Conservation (phyloP, 2,329 filamentous ascomycete genomes). For the Aspergillus niger region DNA sequence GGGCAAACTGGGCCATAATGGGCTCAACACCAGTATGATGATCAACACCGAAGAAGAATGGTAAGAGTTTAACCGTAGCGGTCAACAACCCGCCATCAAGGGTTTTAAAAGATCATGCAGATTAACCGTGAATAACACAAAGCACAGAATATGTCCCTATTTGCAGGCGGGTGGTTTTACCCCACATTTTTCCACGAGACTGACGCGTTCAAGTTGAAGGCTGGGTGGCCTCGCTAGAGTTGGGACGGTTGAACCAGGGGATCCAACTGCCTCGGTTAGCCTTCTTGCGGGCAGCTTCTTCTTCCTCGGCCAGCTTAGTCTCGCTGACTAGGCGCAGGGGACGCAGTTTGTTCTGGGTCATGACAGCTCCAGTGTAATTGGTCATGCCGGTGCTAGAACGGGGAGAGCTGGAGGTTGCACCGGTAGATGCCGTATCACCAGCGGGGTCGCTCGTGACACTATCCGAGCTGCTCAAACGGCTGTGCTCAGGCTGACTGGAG, state of each 20-base stretch:
- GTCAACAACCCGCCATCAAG: slow-evolving; percentile 3
- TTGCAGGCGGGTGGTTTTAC: not conserved
- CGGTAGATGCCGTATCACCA: slow-evolving; percentile 48
- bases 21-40: slow-evolving; percentile 3
- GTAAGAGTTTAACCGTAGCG: not conserved
- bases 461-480: slow-evolving; percentile 68
- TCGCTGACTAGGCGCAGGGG: slow-evolving; percentile 75
- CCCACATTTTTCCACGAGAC: not conserved
- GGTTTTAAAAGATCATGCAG: slow-evolving; percentile 7
- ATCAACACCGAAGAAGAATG: slow-evolving; percentile 6
- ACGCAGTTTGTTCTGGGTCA: slow-evolving; percentile 72
- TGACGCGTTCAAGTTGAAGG: slow-evolving; percentile 7
- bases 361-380: slow-evolving; percentile 66
- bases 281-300: slow-evolving; percentile 49
- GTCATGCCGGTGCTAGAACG: slow-evolving; percentile 68
- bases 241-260: slow-evolving; percentile 48
- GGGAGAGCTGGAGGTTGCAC: slow-evolving; percentile 55
- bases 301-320: slow-evolving; percentile 43
- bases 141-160: not conserved
- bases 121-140: slow-evolving; percentile 9
- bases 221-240: slow-evolving; percentile 28
- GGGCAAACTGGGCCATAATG: slow-evolving; percentile 1
- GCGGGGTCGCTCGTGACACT: slow-evolving; percentile 53
- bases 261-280: slow-evolving; percentile 52
- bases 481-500: slow-evolving; percentile 49